Percentiles rank a stretch among this genome's conserved stretches.
Evolutionary conservation across 1,284 basidiomycete genomes (phyloP).

Genomic region (Leucoagaricus sp.): DNA sequence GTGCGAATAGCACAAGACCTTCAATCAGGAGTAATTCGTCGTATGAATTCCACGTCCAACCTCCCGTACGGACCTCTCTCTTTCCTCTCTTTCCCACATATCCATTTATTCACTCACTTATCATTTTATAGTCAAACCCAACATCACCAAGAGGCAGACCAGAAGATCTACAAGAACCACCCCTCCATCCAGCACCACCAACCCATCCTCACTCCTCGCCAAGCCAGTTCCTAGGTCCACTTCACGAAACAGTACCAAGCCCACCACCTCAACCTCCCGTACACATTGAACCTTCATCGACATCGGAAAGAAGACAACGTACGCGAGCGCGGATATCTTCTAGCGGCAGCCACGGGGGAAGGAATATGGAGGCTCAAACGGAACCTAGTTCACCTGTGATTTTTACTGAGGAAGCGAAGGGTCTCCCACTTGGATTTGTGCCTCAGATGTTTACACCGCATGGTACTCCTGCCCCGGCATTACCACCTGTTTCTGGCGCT

Average conservation of each 20-base stretch:
- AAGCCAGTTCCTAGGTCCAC: conserved; percentile 1
- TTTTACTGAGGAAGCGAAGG: background rate
- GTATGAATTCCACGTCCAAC: conserved; percentile 4
- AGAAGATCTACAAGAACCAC: background rate
- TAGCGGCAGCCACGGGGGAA: background rate
- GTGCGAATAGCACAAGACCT: conserved; percentile 1
- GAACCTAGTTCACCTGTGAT: conserved; percentile 2
- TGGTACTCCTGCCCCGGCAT: background rate
- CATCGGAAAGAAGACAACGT: background rate
- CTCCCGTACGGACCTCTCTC: conserved; percentile 13
- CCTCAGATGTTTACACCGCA: conserved; percentile 10
- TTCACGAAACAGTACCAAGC: background rate
- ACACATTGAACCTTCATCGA: background rate
- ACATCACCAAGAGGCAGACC: conserved; percentile 3
- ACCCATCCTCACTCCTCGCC: background rate
- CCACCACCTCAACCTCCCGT: background rate
- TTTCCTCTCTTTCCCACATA: background rate
- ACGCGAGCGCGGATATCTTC: background rate
- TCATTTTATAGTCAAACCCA: background rate
- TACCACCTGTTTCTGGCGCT: too few relatives aligned
- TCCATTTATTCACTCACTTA: background rate
- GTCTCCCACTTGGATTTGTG: conserved; percentile 7
- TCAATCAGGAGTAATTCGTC: conserved; percentile 1
- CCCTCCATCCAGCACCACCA: background rate
- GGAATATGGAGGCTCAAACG: background rate